These are phyloP conservation scores for Yamadazyma diddensiae DNA, from an alignment of 1,139 yeast species.

Conservation along the genomic window DNA sequence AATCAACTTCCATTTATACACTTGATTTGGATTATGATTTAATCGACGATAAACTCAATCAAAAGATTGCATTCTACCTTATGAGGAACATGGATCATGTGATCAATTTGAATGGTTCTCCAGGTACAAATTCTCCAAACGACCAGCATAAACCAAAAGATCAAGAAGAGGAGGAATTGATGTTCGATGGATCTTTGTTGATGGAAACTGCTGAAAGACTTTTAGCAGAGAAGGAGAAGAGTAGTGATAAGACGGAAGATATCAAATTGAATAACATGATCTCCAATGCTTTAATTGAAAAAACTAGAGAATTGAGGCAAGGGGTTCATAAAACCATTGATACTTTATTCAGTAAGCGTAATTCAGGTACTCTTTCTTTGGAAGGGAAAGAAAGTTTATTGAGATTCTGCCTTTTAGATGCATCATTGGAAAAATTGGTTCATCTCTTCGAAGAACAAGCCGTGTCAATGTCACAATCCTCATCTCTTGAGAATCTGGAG, in stretches of 20 bases:
- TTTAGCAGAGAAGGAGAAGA: slow-evolving; percentile 36
- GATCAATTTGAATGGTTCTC: slow-evolving; percentile 7
- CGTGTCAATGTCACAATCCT: slow-evolving; percentile 22
- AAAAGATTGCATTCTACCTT: slow-evolving; percentile 75
- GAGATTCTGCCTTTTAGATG: slow-evolving; percentile 43
- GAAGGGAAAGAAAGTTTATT: slow-evolving; percentile 46
- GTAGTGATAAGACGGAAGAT: slow-evolving; percentile 30
- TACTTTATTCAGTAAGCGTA: slow-evolving; percentile 34
- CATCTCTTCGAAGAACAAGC: slow-evolving; percentile 45
- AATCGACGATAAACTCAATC: slow-evolving; percentile 67
- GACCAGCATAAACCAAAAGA: slow-evolving; percentile 12
- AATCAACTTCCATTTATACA: slow-evolving; percentile 61
- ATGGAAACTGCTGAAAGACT: slow-evolving; percentile 68
- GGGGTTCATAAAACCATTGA: slow-evolving; percentile 44
- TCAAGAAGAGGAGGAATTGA: slow-evolving; percentile 38
- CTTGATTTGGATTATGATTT: slow-evolving; percentile 70
- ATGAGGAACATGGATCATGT: slow-evolving; percentile 75
- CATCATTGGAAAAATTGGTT: slow-evolving; percentile 42
- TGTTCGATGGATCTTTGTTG: slow-evolving; percentile 48
- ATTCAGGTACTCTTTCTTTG: slow-evolving; percentile 34
- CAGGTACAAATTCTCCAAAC: slow-evolving; percentile 1
- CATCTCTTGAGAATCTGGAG: slow-evolving; percentile 16
- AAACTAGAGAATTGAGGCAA: slow-evolving; percentile 39
- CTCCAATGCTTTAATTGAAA: slow-evolving; percentile 41
- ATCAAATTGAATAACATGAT: slow-evolving; percentile 38